Base-by-base conservation (phyloP, 495 filamentous ascomycete genomes). In the Hyaloscypha variabilis region DNA sequence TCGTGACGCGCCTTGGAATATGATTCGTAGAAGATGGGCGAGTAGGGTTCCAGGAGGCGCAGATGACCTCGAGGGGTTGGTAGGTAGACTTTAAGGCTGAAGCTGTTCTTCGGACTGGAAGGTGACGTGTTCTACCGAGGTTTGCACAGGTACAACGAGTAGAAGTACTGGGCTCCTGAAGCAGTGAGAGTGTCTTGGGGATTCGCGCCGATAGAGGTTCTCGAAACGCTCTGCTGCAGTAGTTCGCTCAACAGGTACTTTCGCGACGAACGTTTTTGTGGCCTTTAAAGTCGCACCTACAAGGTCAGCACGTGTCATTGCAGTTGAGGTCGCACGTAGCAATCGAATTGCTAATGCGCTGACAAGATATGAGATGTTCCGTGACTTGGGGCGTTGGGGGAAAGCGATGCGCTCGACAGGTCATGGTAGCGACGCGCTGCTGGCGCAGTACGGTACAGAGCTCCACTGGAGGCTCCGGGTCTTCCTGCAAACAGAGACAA, bases 261-360 rank as follows among this genome's bases (percentile, higher is more conserved):
- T 64, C 60, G 63, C 66, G 60, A 68, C 63, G 71, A 68, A 69
- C 68, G 66, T 73, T 73, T 71, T 39, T 62, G 58, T 65, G 63
- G 49, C 60, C 49, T 66, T 54, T 66, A 61, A 68, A 59, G 70
- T 68, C 50, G 55, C 51, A 72, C 64, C 62, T 70, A 68, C 67
- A 63, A 62, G 61, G 68, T 71, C 42, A 73, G 71, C 71, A 73
- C 71, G 68, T 73, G 71, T 73, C 66, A 67, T 68, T 69, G 66
- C 66, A 67, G 65, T 63, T 68, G 65, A 62, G n/a, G 71, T 70
- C 61, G 31, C 65, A 68, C 68, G 68, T 67, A 67, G 52, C 56
- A 67, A 65, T 66, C 29, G 63, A 64, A 54, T 64, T 60, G 50
- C 55, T 60, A 24, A 63, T 63, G 62, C 57, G 70, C 57, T 66